Conservation (phyloP, 2,329 filamentous ascomycete genomes). For the Tympanopsis confertula region DNA sequence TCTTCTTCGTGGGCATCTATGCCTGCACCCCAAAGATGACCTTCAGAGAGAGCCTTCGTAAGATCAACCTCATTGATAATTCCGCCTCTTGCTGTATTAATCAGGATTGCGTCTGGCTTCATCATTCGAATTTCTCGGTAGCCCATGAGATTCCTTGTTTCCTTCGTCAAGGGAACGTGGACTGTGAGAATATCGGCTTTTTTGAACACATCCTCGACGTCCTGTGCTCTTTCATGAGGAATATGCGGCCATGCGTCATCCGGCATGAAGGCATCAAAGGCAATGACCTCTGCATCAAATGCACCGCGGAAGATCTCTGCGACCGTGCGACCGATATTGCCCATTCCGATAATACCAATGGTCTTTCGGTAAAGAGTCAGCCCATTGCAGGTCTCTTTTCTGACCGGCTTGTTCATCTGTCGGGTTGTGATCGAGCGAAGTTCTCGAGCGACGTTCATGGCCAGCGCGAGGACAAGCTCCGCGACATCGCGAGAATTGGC, state of each 20-base stretch:
- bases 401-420: conserved; percentile 15
- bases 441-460: conserved; percentile 19
- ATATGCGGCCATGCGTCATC: conserved; percentile 18
- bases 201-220: conserved; percentile 17
- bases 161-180: conserved; percentile 21
- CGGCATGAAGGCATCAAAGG: conserved; percentile 21
- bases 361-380: conserved; percentile 19
- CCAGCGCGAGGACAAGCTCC: conserved; percentile 21
- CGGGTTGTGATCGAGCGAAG: conserved; percentile 16
- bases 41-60: conserved; percentile 15
- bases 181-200: conserved; percentile 21
- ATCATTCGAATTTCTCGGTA: conserved; percentile 18
- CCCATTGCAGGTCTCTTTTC: conserved; percentile 28
- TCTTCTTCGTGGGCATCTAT: conserved; percentile 26
- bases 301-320: conserved; percentile 22
- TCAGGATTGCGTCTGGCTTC: conserved; percentile 24
- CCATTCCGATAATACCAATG: conserved; percentile 25
- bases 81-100: conserved; percentile 25
- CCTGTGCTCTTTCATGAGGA: conserved; percentile 14
- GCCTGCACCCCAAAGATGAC: conserved; percentile 23
- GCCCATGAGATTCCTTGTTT: conserved; percentile 18
- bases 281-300: conserved; percentile 19
- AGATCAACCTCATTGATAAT: conserved; percentile 25
- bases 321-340: conserved; percentile 21
- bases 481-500: conserved; percentile 29